Conservation (phyloP, 495 filamentous ascomycete species). For the Chaetomium fimeti region DNA sequence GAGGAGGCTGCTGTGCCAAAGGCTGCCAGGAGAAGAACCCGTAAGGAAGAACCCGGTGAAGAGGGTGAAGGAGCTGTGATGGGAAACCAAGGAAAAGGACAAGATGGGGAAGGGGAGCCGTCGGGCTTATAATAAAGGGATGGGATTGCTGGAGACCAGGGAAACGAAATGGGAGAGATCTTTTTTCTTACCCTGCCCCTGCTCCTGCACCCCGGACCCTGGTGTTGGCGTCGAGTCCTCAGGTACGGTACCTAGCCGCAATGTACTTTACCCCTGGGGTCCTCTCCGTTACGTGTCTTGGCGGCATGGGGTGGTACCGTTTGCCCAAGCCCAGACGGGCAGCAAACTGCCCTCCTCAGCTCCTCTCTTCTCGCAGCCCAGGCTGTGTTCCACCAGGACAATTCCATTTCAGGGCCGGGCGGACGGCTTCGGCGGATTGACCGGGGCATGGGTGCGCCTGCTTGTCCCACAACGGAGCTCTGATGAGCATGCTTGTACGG, state of each 20-base stretch:
- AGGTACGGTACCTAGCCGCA: conserved; percentile 29
- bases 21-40: not conserved
- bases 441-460: conserved; percentile 25
- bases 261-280: conserved; percentile 28
- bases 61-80: conserved; percentile 29
- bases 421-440: conserved; percentile 32
- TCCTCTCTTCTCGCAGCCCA: conserved; percentile 24
- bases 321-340: conserved; percentile 18
- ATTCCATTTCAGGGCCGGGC: conserved; percentile 29
- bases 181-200: conserved; percentile 28
- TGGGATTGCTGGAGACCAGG: conserved; percentile 29
- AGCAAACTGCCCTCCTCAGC: conserved; percentile 14
- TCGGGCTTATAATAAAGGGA: conserved; percentile 37
- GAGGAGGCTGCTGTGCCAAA: conserved; percentile 17
- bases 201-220: conserved; percentile 26
- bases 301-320: conserved; percentile 15
- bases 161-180: conserved; percentile 30
- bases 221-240: conserved; percentile 30
- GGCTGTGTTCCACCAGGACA: conserved; percentile 15
- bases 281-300: conserved; percentile 31
- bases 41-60: conserved; percentile 19
- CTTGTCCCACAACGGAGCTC: conserved; percentile 16
- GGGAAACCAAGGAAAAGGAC: conserved; percentile 33
- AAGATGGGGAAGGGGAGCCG: conserved; percentile 32
- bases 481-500: too few relatives aligned